These are phyloP conservation scores for Penicillium sp. DNA, from an alignment of 2,329 filamentous ascomycete species.

Conservation along the genomic window DNA sequence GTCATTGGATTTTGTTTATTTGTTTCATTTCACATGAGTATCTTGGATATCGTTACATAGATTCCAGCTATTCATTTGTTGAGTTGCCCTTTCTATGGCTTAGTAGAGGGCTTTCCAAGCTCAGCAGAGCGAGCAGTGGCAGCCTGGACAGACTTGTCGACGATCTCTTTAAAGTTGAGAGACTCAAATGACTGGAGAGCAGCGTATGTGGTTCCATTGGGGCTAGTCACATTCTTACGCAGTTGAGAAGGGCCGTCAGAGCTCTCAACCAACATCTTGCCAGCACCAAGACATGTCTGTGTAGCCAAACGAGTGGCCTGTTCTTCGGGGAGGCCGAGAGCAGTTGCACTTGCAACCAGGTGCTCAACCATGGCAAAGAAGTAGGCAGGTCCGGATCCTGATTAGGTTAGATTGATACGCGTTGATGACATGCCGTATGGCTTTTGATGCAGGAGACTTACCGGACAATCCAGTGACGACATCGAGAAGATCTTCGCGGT, in stretches of 20 bases:
- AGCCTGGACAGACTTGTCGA: conserved; percentile 36
- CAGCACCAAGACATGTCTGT: conserved; percentile 38
- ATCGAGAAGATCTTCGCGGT: conserved; percentile 35
- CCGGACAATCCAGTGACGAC: conserved; percentile 40
- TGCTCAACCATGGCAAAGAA: conserved; percentile 42
- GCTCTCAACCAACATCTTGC: conserved; percentile 37
- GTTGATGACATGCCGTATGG: not conserved
- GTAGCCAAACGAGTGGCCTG: conserved; percentile 36
- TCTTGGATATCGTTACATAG: not conserved
- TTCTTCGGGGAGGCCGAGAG: conserved; percentile 33
- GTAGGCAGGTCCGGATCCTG: conserved; percentile 39
- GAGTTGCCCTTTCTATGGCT: not conserved
- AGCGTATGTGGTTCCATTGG: conserved; percentile 37
- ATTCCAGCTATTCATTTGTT: not conserved
- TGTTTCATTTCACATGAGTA: not conserved
- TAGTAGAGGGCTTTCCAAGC: conserved; percentile 24
- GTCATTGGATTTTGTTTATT: not conserved
- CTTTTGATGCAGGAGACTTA: conserved; percentile 15
- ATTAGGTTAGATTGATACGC: not conserved
- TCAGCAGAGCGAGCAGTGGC: conserved; percentile 34
- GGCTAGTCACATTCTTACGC: conserved; percentile 39
- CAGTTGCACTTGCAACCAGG: conserved; percentile 34
- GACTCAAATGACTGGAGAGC: conserved; percentile 35
- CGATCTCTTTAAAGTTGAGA: conserved; percentile 30
- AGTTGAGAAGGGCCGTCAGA: conserved; percentile 33